These are phyloP conservation scores for Rosa persica DNA, from an alignment of 306 rosid genomes.

Conservation along the genomic window DNA sequence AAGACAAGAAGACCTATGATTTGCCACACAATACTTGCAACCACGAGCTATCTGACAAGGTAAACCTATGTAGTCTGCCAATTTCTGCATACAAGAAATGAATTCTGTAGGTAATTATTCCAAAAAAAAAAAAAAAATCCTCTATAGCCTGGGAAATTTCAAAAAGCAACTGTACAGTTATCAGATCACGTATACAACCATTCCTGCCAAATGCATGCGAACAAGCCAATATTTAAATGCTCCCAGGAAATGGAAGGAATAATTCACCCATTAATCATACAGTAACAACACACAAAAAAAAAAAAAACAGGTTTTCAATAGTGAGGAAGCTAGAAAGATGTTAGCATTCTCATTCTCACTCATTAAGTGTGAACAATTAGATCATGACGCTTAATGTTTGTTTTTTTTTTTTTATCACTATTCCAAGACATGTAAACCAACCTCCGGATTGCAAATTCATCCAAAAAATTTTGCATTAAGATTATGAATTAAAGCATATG, in stretches of 20 bases:
- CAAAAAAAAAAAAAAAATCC: not conserved
- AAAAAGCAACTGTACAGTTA: slow-evolving; percentile 69
- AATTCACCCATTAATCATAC: not conserved
- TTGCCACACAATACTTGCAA: slow-evolving; percentile 91
- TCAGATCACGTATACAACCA: slow-evolving; percentile 51
- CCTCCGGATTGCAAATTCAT: slow-evolving; percentile 2
- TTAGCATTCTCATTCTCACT: not conserved
- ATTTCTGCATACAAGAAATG: slow-evolving; percentile 57
- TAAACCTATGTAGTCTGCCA: slow-evolving; percentile 93
- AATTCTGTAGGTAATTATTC: slow-evolving; percentile 6
- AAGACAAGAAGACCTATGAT: no score
- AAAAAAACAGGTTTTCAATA: not conserved
- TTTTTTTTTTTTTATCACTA: not conserved
- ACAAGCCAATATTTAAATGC: slow-evolving; percentile 27
- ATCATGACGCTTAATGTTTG: not conserved
- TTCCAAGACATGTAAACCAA: not conserved
- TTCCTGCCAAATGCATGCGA: slow-evolving; percentile 60
- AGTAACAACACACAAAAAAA: slow-evolving; percentile 1
- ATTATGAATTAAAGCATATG: not conserved
- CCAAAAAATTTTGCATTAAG: not conserved
- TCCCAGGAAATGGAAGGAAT: slow-evolving; percentile 17
- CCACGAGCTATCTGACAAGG: slow-evolving; percentile 98
- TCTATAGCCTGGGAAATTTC: slow-evolving; percentile 74
- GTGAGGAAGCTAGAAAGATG: not conserved
- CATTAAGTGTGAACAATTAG: not conserved